Base-by-base conservation (phyloP, 2,329 filamentous ascomycete species). In the Knoxdaviesia capensis region DNA sequence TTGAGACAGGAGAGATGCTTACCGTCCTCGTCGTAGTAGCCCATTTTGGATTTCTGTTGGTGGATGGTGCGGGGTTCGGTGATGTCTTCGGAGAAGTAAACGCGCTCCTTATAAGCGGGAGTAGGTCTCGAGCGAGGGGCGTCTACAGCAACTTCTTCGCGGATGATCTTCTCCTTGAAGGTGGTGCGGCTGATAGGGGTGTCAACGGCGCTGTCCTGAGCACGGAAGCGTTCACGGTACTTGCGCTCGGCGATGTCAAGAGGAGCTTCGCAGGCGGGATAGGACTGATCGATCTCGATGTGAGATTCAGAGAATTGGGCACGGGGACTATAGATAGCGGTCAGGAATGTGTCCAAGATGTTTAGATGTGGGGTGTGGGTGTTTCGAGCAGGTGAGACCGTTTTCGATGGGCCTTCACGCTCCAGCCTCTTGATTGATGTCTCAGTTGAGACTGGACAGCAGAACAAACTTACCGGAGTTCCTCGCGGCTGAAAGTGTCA, bases 231-330 rank as follows among this genome's bases (percentile, higher is more conserved):
- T 56, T 73, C 62, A 55, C 74, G 74, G 59, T 77, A 78, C 60
- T 77, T 66, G 61, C 70, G 71, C 62, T 80, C 75, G 55, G 71
- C 71, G 50, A 70, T 58, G 62, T 80, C 75, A 58, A 79, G 66
- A 50, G 67, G 61, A 51, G 55, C 55, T 52, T 65, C 57, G 55
- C 61, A 61, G 48, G 61, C 57, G 54, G 63, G 61, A 52, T 60
- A 58, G 50, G 66, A 66, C 49, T 53, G 54, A 59, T 81, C 68
- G 56, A 77, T 65, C 62, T 83, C 73, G 59, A 82, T 62, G 58
- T 74, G 72, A 59, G 72, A 68, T 59, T 79, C 72, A 54, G 69
- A 64, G 65, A 74, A 76, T 53, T 63, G 53, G 49, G 54, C 54
- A 49, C 51, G 51, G 54, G 54, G 60, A 55, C 43, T 48, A 41